Conservation (phyloP, 192 early-diverging fungal genomes). For the Coemansia sp. region DNA sequence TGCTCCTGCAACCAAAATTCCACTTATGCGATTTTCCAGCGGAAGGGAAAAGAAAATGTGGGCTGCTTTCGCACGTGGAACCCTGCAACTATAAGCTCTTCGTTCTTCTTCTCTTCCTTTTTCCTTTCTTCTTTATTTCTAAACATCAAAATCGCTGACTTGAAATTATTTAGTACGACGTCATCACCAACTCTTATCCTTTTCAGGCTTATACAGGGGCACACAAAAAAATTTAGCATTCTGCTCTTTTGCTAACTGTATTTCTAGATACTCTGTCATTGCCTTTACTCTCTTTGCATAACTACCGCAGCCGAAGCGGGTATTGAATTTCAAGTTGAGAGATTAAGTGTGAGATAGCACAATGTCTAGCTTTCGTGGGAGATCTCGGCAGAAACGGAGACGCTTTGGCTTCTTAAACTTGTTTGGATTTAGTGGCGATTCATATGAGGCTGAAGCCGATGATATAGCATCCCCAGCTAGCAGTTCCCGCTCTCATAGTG, state of each 20-base stretch:
- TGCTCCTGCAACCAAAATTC: neutral
- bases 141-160: too few relatives aligned
- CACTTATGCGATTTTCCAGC: slow-evolving; percentile 1
- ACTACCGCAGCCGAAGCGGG: too few relatives aligned
- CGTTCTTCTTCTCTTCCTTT: neutral
- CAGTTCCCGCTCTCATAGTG: neutral
- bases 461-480: neutral
- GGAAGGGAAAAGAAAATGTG: neutral
- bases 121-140: neutral
- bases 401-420: slow-evolving; percentile 48
- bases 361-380: slow-evolving; percentile 3
- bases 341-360: too few relatives aligned
- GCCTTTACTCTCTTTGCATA: too few relatives aligned
- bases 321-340: too few relatives aligned
- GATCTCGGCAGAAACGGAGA: slow-evolving; percentile 25
- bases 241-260: too few relatives aligned
- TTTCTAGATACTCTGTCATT: too few relatives aligned
- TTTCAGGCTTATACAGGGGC: too few relatives aligned
- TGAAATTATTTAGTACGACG: too few relatives aligned
- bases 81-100: neutral
- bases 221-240: too few relatives aligned
- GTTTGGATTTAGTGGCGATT: slow-evolving; percentile 32
- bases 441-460: slow-evolving; percentile 6
- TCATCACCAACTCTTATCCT: too few relatives aligned
- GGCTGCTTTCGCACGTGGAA: neutral